A percentile compares a stretch with the other conserved stretches of the same genome.
Evolutionary conservation across 257 asterid genomes (phyloP).

Genomic region (Buddleja alternifolia): DNA sequence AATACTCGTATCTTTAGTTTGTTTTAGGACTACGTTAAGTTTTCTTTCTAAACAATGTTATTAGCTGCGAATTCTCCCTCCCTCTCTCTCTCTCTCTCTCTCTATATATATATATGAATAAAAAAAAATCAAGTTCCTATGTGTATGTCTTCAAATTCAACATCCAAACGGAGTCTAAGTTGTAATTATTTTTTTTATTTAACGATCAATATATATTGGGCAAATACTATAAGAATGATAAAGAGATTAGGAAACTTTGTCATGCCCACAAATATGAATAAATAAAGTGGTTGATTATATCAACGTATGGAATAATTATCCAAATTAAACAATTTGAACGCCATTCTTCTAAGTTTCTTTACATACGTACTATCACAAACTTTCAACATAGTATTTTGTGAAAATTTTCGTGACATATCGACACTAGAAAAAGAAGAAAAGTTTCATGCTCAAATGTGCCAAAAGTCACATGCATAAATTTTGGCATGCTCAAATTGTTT

Average conservation of each 20-base stretch:
- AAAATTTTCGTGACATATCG: slow-evolving; percentile 22
- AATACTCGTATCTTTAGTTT: too few relatives aligned
- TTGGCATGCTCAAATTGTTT: slow-evolving; percentile 29
- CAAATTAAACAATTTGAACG: neutral
- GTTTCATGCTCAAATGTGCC: slow-evolving; percentile 15
- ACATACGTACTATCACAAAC: slow-evolving; percentile 1
- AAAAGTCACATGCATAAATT: slow-evolving; percentile 42
- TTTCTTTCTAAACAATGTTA: too few relatives aligned
- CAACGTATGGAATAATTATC: neutral
- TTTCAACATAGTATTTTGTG: slow-evolving; percentile 3
- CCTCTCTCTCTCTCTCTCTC: too few relatives aligned
- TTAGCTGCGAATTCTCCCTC: too few relatives aligned
- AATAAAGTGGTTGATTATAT: neutral
- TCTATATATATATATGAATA: too few relatives aligned
- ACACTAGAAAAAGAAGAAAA: slow-evolving; percentile 21
- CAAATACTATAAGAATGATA: neutral
- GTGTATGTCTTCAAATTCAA: too few relatives aligned
- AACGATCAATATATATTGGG: neutral
- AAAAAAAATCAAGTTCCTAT: too few relatives aligned
- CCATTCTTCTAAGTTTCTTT: too few relatives aligned
- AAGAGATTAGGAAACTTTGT: neutral
- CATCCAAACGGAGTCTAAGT: too few relatives aligned
- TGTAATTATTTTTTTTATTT: too few relatives aligned
- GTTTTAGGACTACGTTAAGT: too few relatives aligned
- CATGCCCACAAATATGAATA: neutral